Conservation (phyloP, 1,284 basidiomycete genomes). For the Volvariella surrecta region DNA sequence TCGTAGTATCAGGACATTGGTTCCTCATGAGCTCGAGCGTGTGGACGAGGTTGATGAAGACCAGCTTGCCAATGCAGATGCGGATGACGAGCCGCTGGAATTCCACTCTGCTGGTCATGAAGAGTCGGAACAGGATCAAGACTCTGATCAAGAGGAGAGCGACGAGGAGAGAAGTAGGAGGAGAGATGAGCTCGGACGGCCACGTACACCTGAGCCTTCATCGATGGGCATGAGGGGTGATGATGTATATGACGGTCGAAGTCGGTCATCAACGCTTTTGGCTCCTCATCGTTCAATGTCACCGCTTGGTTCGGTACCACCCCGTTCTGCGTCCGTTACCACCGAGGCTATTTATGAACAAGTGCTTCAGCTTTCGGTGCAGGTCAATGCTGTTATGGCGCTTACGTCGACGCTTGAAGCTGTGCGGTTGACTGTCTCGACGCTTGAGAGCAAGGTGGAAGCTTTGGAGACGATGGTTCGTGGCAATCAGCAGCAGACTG, state of each 20-base stretch:
- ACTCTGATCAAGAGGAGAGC: conserved; percentile 29
- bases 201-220: conserved; percentile 69
- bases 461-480: conserved; percentile 50
- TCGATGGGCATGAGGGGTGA: conserved; percentile 52
- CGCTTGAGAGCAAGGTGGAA: conserved; percentile 64
- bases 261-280: conserved; percentile 6
- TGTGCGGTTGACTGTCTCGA: conserved; percentile 73
- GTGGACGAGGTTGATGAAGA: conserved; percentile 73
- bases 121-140: conserved; percentile 14
- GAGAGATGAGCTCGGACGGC: conserved; percentile 50
- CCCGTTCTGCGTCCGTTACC: conserved; percentile 13
- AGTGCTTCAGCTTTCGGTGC: conserved; percentile 60
- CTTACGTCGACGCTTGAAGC: conserved; percentile 69
- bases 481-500: conserved; percentile 25
- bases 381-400: conserved; percentile 73
- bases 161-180: conserved; percentile 25
- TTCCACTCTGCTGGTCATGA: conserved; percentile 10
- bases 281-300: conserved; percentile 7
- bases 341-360: conserved; percentile 65
- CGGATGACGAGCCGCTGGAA: conserved; percentile 20
- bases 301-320: conserved; percentile 13
- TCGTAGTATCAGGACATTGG: conserved; percentile 53
- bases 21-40: conserved; percentile 61
- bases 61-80: conserved; percentile 26
- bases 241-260: conserved; percentile 26